Percentiles rank a stretch among this genome's conserved stretches.
Evolutionary conservation across 192 early-diverging fungal species (phyloP).

Genomic region (Coemansia sp.): DNA sequence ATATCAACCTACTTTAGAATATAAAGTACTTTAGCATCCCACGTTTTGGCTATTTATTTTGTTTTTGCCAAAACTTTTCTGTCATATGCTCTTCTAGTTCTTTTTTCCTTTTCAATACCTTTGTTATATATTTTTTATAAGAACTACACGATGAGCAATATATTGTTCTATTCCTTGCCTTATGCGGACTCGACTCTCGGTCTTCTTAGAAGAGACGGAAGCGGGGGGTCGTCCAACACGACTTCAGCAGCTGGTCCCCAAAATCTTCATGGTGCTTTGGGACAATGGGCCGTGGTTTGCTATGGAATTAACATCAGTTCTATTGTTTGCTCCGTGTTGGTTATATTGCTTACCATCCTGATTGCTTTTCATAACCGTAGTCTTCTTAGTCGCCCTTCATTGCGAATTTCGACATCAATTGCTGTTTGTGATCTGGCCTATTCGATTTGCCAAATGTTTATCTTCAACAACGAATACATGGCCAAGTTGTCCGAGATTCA

Average conservation of each 20-base stretch:
- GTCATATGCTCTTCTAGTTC: too few species aligned
- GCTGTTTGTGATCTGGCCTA: slow-evolving; percentile 12
- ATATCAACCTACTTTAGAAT: too few species aligned
- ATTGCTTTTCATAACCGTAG: slow-evolving; percentile 5
- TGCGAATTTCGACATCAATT: slow-evolving; percentile 13
- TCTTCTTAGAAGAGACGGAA: slow-evolving; percentile 27
- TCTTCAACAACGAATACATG: slow-evolving; percentile 18
- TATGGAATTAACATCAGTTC: slow-evolving; percentile 13
- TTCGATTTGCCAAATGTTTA: slow-evolving; percentile 12
- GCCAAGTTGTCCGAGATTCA: background rate
- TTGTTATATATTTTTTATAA: background rate
- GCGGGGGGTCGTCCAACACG: background rate
- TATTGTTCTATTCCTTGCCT: slow-evolving; percentile 56
- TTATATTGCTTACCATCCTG: background rate
- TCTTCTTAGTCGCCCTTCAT: slow-evolving; percentile 4
- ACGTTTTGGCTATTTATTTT: too few species aligned
- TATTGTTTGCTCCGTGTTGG: slow-evolving; percentile 7
- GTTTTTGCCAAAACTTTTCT: too few species aligned
- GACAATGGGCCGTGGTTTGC: slow-evolving; percentile 11
- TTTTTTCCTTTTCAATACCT: background rate
- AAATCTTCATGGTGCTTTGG: slow-evolving; percentile 7
- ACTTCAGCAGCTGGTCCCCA: background rate
- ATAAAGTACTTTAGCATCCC: too few species aligned
- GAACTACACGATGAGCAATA: slow-evolving; percentile 29
- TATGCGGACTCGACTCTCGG: slow-evolving; percentile 23